These are phyloP conservation scores for Isabelozyma pseudorhagii DNA, from an alignment of 805 yeast species.

Conservation along the genomic window DNA sequence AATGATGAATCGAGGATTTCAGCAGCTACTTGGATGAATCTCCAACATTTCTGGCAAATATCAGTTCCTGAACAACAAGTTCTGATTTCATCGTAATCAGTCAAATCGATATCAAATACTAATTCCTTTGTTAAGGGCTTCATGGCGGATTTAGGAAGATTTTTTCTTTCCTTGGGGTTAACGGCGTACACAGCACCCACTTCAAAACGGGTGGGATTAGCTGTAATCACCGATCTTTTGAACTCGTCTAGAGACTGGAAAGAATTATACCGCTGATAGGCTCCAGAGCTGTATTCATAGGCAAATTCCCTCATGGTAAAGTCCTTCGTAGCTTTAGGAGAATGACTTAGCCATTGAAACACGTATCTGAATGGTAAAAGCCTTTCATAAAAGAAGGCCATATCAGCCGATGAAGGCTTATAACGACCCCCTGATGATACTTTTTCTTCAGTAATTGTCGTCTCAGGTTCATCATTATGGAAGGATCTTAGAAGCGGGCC, in stretches of 20 bases:
- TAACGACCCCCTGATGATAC: not conserved
- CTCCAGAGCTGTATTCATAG: constrained; percentile 82
- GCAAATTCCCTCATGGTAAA: constrained; percentile 93
- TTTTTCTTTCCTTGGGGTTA: constrained; percentile 83
- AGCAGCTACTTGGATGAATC: constrained; percentile 81
- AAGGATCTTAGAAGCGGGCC: constrained; percentile 1
- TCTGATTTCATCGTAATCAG: constrained; percentile 91
- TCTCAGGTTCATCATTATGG: not conserved
- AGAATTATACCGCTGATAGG: constrained; percentile 86
- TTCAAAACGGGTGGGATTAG: constrained; percentile 89
- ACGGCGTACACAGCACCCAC: constrained; percentile 88
- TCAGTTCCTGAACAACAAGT: constrained; percentile 88
- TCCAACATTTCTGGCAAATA: constrained; percentile 92
- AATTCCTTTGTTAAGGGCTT: constrained; percentile 82
- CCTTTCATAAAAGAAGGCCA: constrained; percentile 67
- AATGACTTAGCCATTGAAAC: constrained; percentile 89
- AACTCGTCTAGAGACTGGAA: constrained; percentile 66
- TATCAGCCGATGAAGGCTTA: constrained; percentile 54
- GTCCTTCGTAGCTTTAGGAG: constrained; percentile 69
- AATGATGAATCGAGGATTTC: constrained; percentile 69
- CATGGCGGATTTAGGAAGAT: constrained; percentile 71
- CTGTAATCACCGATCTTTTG: constrained; percentile 66
- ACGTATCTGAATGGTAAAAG: constrained; percentile 73
- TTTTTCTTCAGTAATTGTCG: not conserved
- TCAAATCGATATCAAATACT: constrained; percentile 95